Evolutionary conservation across 495 filamentous ascomycete genomes (phyloP).

Genomic region (Aspergillus diversus): DNA sequence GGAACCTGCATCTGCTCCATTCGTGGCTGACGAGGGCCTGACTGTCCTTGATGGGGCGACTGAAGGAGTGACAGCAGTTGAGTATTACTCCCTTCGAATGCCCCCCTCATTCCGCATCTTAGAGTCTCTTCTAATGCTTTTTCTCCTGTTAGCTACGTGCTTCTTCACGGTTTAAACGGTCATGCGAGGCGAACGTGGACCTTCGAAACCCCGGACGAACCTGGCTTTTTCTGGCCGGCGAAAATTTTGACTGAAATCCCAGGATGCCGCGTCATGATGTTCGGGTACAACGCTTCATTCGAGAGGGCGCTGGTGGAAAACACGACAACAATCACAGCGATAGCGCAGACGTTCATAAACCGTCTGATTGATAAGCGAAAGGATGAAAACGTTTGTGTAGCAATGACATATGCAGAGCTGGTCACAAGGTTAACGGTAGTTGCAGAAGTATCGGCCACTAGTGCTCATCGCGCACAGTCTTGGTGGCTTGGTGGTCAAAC

Average conservation of each 20-base stretch:
- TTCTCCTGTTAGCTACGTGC: neutral
- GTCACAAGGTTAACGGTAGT: neutral
- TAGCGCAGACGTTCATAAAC: slow-evolving; percentile 1
- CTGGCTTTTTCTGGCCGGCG: neutral
- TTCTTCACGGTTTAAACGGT: slow-evolving; percentile 5
- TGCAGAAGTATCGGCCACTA: neutral
- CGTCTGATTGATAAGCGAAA: slow-evolving; percentile 4
- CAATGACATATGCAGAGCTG: neutral
- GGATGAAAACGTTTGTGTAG: neutral
- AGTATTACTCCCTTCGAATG: neutral
- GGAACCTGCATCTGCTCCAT: neutral
- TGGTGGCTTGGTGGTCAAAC: slow-evolving; percentile 2
- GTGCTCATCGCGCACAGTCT: slow-evolving; percentile 6
- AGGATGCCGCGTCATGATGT: slow-evolving; percentile 5
- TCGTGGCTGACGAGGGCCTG: neutral
- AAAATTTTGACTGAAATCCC: neutral
- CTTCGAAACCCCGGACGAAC: neutral
- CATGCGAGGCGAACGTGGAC: slow-evolving; percentile 3
- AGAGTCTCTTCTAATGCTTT: neutral
- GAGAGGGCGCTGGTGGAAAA: slow-evolving; percentile 2
- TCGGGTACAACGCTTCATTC: neutral
- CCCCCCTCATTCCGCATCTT: neutral
- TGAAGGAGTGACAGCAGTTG: slow-evolving; percentile 2
- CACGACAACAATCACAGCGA: slow-evolving; percentile 1
- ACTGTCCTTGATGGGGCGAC: neutral